These are phyloP conservation scores for Aspergillus viridinutans DNA, from an alignment of 2,329 filamentous ascomycete genomes.

Conservation along the genomic window DNA sequence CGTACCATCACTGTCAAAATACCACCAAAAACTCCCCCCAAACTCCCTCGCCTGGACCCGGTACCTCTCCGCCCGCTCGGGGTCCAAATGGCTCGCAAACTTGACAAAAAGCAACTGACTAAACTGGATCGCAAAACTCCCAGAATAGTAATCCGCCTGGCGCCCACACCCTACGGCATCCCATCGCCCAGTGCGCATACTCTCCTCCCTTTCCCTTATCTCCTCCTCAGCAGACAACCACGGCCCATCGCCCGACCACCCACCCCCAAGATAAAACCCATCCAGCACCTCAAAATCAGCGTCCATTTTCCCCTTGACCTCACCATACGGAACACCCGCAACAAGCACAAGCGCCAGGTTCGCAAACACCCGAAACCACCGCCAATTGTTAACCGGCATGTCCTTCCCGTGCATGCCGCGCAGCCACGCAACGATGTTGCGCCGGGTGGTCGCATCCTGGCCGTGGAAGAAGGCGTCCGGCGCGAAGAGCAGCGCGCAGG, in stretches of 20 bases:
- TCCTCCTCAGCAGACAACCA: slow-evolving; percentile 2
- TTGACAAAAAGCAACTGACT: slow-evolving; percentile 14
- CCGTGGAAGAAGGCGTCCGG: slow-evolving; percentile 14
- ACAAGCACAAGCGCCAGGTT: slow-evolving; percentile 12
- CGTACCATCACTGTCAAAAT: slow-evolving; percentile 10
- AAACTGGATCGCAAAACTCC: slow-evolving; percentile 18
- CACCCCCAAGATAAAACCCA: slow-evolving; percentile 11
- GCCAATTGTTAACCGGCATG: slow-evolving; percentile 17
- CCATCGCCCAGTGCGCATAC: neutral
- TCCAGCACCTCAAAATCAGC: slow-evolving; percentile 12
- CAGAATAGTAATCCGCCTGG: slow-evolving; percentile 18
- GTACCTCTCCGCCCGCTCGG: slow-evolving; percentile 3
- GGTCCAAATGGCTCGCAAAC: slow-evolving; percentile 5
- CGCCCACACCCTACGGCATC: slow-evolving; percentile 1
- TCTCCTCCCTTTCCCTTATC: neutral
- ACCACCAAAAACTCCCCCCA: slow-evolving; percentile 12
- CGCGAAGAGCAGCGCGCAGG: slow-evolving; percentile 14
- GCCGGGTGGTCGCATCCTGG: slow-evolving; percentile 3
- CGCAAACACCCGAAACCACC: slow-evolving; percentile 14
- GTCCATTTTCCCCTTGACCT: slow-evolving; percentile 1
- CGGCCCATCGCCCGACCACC: slow-evolving; percentile 14
- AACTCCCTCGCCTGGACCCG: slow-evolving; percentile 10
- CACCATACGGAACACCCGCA: slow-evolving; percentile 1
- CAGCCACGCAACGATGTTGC: slow-evolving; percentile 11
- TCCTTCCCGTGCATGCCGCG: slow-evolving; percentile 8